Evolutionary conservation across 768 basidiomycete genomes (phyloP), one percentile per base, ranked within the genome.

Genomic region (Lactarius akahatsu): DNA sequence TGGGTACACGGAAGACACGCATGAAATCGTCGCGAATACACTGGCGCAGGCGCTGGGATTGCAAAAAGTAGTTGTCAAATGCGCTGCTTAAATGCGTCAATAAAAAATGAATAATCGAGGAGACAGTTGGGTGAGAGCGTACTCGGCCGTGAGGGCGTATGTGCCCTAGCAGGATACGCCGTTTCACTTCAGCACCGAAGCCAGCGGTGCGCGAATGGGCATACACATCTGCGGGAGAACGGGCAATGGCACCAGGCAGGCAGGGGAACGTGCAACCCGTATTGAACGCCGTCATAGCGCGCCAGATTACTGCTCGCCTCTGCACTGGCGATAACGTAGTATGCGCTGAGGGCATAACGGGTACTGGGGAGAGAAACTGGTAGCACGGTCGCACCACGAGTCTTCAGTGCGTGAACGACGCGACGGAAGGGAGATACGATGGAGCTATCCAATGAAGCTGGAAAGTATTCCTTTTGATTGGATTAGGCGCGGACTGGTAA

Each of bases 61-160:
- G 94, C 6, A 98, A 81, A 74, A 94, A 99, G 76, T 96, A 98
- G 73, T 96, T 98, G 77, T 98, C 91, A 73, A 95, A 98, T n/a
- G 94, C 94, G 64, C 94, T 98, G 71, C 41, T 18, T 9, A 4
- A 52, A 40, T 6, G 32, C 16, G 15, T 61, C 32, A 56, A 57
- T 13, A 30, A 56, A 40, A 40, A 38, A 32, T 6, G 8, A 58
- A 62, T 23, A 59, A 18, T 10, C 10, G 4, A 59, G 2, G 20
- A 9, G n/a, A 56, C 20, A 30, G 18, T 4, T 30, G 8, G 38
- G 40, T 41, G 63, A 38, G 18, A 2, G 78, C 91, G 73, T 72
- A 97, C 96, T 93, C 93, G 34, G 95, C 95, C 0, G 89, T 90
- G 52, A 99, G 80, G 2, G 96, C 92, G 73, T 96, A 94, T 0